phyloP scores from a whole-genome alignment of 176 grass and related monocot genomes.

The Secale cereale region DNA sequence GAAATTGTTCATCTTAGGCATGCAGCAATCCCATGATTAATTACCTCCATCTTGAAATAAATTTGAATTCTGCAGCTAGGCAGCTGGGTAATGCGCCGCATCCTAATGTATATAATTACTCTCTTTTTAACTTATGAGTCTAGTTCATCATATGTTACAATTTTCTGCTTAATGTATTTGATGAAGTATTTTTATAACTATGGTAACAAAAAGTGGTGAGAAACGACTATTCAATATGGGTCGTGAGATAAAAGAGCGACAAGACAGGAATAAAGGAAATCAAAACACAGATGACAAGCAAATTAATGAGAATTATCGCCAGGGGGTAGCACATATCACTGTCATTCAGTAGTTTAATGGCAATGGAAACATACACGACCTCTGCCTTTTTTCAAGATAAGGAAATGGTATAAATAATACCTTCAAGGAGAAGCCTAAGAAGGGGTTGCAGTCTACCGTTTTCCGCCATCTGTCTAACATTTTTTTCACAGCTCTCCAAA shows the following conservation, averaged over 20 bases:
- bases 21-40: not conserved
- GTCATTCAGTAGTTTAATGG: not conserved
- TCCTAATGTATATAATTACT: not conserved
- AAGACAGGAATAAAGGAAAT: not conserved
- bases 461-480: slow-evolving; percentile 99
- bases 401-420: slow-evolving; percentile 33
- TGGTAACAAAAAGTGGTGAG: not conserved
- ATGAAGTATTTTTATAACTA: not conserved
- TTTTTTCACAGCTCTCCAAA: slow-evolving; percentile 84
- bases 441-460: slow-evolving; percentile 86
- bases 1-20: not conserved
- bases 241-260: not conserved
- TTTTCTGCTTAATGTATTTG: not conserved
- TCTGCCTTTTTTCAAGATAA: not conserved
- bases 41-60: not conserved
- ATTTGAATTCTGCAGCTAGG: not conserved
- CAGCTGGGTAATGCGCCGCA: not conserved
- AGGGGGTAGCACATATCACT: not conserved
- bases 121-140: not conserved
- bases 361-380: not conserved
- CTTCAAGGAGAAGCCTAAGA: slow-evolving; percentile 89
- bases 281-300: not conserved
- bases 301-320: not conserved
- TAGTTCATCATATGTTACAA: not conserved
- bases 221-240: not conserved